A percentile compares a stretch with the other conserved stretches of the same genome.
phyloP scores from a whole-genome alignment of 176 grass and related monocot species.

The Coix lacrymajobi region DNA sequence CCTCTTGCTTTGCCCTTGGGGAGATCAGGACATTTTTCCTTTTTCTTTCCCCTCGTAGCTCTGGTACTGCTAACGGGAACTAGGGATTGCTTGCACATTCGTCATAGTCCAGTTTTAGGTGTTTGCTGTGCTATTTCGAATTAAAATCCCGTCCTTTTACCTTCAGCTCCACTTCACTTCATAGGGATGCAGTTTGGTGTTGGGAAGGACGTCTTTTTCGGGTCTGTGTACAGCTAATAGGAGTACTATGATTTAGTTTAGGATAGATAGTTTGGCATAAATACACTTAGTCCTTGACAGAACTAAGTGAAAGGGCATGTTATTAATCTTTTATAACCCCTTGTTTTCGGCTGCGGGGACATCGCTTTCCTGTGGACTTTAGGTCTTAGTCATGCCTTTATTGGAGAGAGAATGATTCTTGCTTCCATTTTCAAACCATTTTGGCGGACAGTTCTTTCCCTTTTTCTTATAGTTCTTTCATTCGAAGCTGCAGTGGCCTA shows the following conservation, averaged over 20 bases:
- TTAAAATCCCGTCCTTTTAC: background rate
- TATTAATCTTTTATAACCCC: background rate
- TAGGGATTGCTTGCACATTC: conserved; percentile 27
- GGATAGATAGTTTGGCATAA: conserved; percentile 11
- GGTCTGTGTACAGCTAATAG: background rate
- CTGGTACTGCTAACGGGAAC: background rate
- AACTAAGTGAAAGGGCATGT: background rate
- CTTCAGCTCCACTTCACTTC: background rate
- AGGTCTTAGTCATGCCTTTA: conserved; percentile 43
- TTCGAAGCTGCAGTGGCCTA: conserved; percentile 26
- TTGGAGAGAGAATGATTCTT: conserved; percentile 35
- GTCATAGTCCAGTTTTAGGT: background rate
- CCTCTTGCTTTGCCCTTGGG: background rate
- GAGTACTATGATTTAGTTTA: background rate
- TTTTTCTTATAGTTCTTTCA: conserved; percentile 24
- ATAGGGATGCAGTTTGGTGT: background rate
- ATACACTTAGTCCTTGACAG: background rate
- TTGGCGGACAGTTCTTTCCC: conserved; percentile 16
- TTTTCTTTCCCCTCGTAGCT: background rate
- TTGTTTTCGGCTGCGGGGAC: conserved; percentile 25
- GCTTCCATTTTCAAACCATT: conserved; percentile 41
- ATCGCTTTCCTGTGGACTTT: conserved; percentile 40
- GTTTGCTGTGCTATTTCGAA: background rate
- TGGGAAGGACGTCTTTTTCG: background rate
- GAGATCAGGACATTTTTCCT: background rate